Percentiles rank a stretch among this genome's conserved stretches.
Conservation (phyloP, 495 filamentous ascomycete genomes). For the Hypoxylon lienhwacheense region DNA sequence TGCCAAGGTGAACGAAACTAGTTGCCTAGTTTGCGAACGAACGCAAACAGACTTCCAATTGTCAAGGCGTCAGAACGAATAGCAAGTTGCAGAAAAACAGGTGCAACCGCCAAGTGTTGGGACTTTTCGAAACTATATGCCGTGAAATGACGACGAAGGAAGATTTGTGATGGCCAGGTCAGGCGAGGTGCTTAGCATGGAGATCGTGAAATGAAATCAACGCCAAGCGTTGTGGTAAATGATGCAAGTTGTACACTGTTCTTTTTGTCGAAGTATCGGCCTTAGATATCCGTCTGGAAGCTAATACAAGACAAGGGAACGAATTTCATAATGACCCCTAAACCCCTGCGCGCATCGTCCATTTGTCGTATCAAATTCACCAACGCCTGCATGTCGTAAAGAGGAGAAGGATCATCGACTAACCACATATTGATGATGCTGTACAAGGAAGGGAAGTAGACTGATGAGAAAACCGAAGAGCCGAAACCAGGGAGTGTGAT, state of each 20-base stretch:
- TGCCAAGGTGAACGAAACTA: constrained; percentile 17
- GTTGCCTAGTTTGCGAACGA: constrained; percentile 10
- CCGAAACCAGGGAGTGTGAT: constrained; percentile 38
- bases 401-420: constrained; percentile 26
- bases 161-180: constrained; percentile 10
- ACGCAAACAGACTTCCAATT: constrained; percentile 19
- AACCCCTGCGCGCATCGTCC: constrained; percentile 18
- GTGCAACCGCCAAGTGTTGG: constrained; percentile 12
- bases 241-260: constrained; percentile 29
- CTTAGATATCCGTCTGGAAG: constrained; percentile 21
- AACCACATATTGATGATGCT: constrained; percentile 13
- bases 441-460: constrained; percentile 16
- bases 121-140: constrained; percentile 22
- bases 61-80: constrained; percentile 13
- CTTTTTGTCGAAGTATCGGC: constrained; percentile 17
- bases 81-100: constrained; percentile 16
- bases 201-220: constrained; percentile 31
- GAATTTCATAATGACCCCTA: constrained; percentile 19
- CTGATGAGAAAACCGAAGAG: constrained; percentile 25
- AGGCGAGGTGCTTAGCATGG: constrained; percentile 6
- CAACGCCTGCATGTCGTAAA: constrained; percentile 30
- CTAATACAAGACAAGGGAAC: constrained; percentile 15
- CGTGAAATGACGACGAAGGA: constrained; percentile 7
- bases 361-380: constrained; percentile 25
- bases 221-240: constrained; percentile 33